Conservation (phyloP, 2,329 filamentous ascomycete genomes). For the Monosporascus sp. region DNA sequence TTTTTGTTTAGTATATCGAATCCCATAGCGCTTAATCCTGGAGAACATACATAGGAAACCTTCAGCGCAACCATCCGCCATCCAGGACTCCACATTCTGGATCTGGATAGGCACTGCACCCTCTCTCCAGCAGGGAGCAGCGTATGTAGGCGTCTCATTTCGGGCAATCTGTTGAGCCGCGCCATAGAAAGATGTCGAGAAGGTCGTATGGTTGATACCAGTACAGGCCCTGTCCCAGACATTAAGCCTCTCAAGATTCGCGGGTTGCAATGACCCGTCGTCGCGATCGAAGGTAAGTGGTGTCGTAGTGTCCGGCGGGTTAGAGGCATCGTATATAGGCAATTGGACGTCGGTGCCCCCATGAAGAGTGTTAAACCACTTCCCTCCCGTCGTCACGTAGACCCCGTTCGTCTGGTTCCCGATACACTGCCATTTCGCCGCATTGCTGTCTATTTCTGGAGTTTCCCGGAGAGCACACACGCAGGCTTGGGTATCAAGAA, state of each 20-base stretch:
- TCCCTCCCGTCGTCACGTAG: slow-evolving; percentile 31
- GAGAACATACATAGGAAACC: slow-evolving; percentile 37
- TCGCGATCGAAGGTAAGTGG: background rate
- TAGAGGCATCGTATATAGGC: slow-evolving; percentile 31
- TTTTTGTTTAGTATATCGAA: slow-evolving; percentile 5
- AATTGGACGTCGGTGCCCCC: slow-evolving; percentile 16
- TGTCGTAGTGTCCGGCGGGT: slow-evolving; percentile 25
- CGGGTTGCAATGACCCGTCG: background rate
- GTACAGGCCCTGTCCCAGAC: slow-evolving; percentile 36
- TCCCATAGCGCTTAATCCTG: background rate
- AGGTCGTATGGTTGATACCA: slow-evolving; percentile 32
- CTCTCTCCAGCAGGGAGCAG: slow-evolving; percentile 33
- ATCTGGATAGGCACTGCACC: slow-evolving; percentile 35
- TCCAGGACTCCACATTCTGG: slow-evolving; percentile 31
- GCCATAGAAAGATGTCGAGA: slow-evolving; percentile 36
- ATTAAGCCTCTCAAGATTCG: slow-evolving; percentile 20
- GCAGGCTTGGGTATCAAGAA: slow-evolving; percentile 33
- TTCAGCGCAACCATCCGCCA: slow-evolving; percentile 29
- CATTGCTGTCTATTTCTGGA: slow-evolving; percentile 10
- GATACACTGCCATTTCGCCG: slow-evolving; percentile 37
- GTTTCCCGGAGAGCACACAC: slow-evolving; percentile 28
- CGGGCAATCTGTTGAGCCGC: slow-evolving; percentile 19
- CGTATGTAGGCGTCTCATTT: slow-evolving; percentile 28
- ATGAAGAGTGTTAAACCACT: slow-evolving; percentile 34
- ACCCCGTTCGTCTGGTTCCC: slow-evolving; percentile 37